Base-by-base conservation (phyloP, 441 rosid species). In the Aquilaria agallochum region DNA sequence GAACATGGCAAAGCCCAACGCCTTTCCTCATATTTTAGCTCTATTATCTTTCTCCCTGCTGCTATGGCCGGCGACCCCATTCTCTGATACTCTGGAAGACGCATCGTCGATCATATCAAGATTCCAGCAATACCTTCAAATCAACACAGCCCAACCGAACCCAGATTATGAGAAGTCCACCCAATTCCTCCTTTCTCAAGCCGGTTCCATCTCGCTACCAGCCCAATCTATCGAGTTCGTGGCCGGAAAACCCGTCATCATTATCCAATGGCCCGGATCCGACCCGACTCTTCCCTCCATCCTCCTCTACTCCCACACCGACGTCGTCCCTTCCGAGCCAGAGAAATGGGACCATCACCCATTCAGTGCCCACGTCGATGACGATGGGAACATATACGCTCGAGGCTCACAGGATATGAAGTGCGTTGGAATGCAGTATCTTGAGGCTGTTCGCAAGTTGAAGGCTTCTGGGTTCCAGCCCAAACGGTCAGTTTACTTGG, bases 351-450 rank as follows among this genome's bases (percentile, higher is more conserved):
- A 33, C 47, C 85, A 86, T 68, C 91, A 73, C 36, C 96, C 97
- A 0, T 85, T 94, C 67, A 76, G 60, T 2, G 96, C 94, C 58
- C 88, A 85, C 76, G 46, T 92, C 65, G 99, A 91, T 78, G 81
- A 74, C n/a, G 13, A 27, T 0, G 99, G 96, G 2, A 62, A 84
- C 58, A 87, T 95, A 63, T 91, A 68, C 14, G 99, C 92, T 46
- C 75, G 99, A 71, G 99, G 99, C 31, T 86, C 97, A 0, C 99
- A 94, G 83, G 99, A 94, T 72, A 94, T 94, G 97, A 94, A 94
- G 82, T 94, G 99, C 65, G 96, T 94, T 31, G 96, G 97, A 8
- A 80, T 80, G 91, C 99, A 91, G 87, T 88, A 94, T 60, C 77
- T 91, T 67, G 99, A 91, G 72, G 99, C 99, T 31, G 68, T 87